These are phyloP conservation scores for Plasmodium blacklocki DNA, from an alignment of 169 alveolate species.

Conservation along the genomic window DNA sequence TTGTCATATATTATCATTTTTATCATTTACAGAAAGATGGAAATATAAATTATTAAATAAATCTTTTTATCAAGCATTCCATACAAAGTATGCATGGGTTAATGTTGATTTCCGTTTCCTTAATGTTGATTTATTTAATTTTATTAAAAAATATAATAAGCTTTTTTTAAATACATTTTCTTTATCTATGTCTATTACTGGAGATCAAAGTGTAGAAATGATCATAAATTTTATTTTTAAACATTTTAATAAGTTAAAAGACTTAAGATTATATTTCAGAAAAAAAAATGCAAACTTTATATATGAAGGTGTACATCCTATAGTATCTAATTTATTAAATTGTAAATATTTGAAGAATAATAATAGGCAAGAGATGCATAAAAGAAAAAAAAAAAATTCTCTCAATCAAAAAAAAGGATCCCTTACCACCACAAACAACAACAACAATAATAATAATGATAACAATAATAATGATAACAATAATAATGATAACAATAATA, in stretches of 20 bases:
- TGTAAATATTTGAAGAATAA: neutral
- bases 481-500: neutral
- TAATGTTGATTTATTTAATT: constrained; percentile 51
- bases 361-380: neutral
- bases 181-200: constrained; percentile 41
- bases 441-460: neutral
- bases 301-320: constrained; percentile 72
- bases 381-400: neutral
- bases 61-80: constrained; percentile 58
- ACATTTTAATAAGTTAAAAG: constrained; percentile 25
- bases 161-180: constrained; percentile 32
- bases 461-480: neutral
- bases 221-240: constrained; percentile 11
- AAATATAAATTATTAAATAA: constrained; percentile 26
- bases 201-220: constrained; percentile 26
- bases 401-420: neutral
- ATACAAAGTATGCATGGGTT: constrained; percentile 66
- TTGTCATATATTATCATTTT: constrained; percentile 44
- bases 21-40: constrained; percentile 62
- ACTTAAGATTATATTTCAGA: constrained; percentile 38
- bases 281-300: constrained; percentile 42
- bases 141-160: constrained; percentile 22
- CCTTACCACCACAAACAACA: no score
- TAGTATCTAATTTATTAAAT: constrained; percentile 26
- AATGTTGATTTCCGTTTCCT: constrained; percentile 50